Percentiles rank a stretch among this genome's conserved stretches.
phyloP scores from a whole-genome alignment of 805 yeast genomes.

The Phaffomyces thermotolerans region DNA sequence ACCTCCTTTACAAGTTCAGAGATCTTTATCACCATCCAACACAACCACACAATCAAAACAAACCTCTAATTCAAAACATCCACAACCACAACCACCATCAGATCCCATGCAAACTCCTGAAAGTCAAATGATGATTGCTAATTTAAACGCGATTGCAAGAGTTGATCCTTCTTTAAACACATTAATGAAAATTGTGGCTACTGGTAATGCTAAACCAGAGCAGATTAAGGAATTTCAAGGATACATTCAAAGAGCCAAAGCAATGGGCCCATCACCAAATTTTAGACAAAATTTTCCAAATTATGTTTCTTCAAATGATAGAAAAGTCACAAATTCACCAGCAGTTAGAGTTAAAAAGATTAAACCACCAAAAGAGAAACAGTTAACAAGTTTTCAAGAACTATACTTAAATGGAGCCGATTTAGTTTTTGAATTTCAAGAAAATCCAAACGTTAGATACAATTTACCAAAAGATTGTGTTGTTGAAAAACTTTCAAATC shows the following conservation, averaged over 20 bases:
- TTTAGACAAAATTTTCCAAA: constrained; percentile 26
- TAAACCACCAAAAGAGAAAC: constrained; percentile 38
- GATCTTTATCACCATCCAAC: constrained; percentile 3
- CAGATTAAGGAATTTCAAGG: constrained; percentile 76
- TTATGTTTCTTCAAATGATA: constrained; percentile 3
- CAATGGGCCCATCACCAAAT: constrained; percentile 52
- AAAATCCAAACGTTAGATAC: constrained; percentile 68
- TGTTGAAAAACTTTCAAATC: constrained; percentile 43
- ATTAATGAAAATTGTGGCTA: constrained; percentile 81
- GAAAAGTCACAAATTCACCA: constrained; percentile 14
- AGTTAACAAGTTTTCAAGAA: constrained; percentile 71
- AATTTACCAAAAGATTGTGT: constrained; percentile 71
- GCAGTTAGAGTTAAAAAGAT: constrained; percentile 8
- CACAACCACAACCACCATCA: constrained; percentile 11
- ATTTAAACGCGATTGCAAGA: constrained; percentile 76
- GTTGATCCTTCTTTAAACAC: constrained; percentile 57
- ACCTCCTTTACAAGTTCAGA: constrained; percentile 12
- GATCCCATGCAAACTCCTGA: constrained; percentile 48
- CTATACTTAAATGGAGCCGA: constrained; percentile 62
- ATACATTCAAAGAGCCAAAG: constrained; percentile 71
- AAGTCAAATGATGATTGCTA: constrained; percentile 76
- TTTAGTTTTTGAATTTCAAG: constrained; percentile 77
- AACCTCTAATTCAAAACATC: not conserved
- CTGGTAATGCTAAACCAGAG: constrained; percentile 64
- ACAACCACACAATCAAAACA: not conserved